Percentiles rank a stretch among this genome's conserved stretches.
phyloP scores from a whole-genome alignment of 2,329 filamentous ascomycete species.

The Simplicillium sp. region DNA sequence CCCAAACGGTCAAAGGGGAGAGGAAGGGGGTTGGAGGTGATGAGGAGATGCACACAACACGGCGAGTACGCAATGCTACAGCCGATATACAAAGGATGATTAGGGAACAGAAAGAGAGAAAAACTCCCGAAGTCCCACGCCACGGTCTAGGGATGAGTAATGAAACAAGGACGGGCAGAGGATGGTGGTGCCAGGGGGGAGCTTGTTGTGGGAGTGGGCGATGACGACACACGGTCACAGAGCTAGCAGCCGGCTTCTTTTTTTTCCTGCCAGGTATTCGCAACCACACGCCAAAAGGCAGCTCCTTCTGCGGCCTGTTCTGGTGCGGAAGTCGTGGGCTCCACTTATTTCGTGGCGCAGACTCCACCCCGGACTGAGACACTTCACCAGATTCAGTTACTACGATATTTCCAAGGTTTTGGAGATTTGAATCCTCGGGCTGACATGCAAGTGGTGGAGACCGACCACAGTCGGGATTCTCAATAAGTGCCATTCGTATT shows the following conservation, averaged over 20 bases:
- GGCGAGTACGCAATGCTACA: too few relatives aligned
- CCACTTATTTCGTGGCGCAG: background rate
- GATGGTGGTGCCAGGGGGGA: constrained; percentile 1
- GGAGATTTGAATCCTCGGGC: too few relatives aligned
- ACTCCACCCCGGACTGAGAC: background rate
- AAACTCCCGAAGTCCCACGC: too few relatives aligned
- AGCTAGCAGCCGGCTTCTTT: background rate
- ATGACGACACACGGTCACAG: constrained; percentile 7
- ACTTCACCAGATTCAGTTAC: too few relatives aligned
- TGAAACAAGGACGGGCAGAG: constrained; percentile 4
- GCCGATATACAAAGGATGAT: too few relatives aligned
- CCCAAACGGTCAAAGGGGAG: constrained; percentile 1
- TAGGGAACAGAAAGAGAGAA: too few relatives aligned
- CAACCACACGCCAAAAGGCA: background rate
- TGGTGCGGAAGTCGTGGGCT: too few relatives aligned
- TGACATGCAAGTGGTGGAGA: too few relatives aligned
- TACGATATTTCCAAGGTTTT: too few relatives aligned
- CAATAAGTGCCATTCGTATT: too few relatives aligned
- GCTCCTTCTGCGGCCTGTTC: too few relatives aligned
- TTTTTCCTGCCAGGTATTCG: background rate
- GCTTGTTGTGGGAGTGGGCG: constrained; percentile 1
- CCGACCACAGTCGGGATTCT: too few relatives aligned
- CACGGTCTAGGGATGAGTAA: constrained; percentile 2
- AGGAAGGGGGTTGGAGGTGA: constrained; percentile 9
- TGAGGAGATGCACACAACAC: constrained; percentile 10